Percentiles rank a stretch among this genome's conserved stretches.
Conservation (phyloP, 2,329 filamentous ascomycete species). For the Cladosporium colombiae region DNA sequence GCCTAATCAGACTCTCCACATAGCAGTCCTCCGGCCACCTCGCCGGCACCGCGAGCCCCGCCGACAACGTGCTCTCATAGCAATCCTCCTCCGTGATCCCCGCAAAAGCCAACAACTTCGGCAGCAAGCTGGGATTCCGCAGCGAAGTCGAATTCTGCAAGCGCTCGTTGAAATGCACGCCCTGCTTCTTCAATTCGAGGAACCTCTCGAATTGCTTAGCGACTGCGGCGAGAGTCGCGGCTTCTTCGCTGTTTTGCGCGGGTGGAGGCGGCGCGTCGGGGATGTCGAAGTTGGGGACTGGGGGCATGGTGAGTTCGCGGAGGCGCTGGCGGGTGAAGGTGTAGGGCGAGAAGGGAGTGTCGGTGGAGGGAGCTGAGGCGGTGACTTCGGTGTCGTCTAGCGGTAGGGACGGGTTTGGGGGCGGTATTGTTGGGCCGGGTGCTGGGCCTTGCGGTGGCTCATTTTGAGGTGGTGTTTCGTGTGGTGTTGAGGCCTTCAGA, state of each 20-base stretch:
- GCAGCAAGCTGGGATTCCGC: constrained; percentile 70
- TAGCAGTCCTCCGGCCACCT: constrained; percentile 47
- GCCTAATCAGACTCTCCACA: constrained; percentile 36
- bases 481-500: constrained; percentile 6
- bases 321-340: constrained; percentile 64
- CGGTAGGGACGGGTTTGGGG: background rate
- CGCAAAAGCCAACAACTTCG: constrained; percentile 72
- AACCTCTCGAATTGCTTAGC: constrained; percentile 73
- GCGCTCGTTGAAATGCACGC: constrained; percentile 76
- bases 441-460: constrained; percentile 19
- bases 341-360: constrained; percentile 61
- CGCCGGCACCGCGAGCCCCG: constrained; percentile 40
- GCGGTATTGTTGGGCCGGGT: constrained; percentile 5
- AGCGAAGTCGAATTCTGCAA: constrained; percentile 67
- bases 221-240: constrained; percentile 40
- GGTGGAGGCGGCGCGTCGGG: constrained; percentile 67
- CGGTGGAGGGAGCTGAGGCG: constrained; percentile 22
- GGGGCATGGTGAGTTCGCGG: constrained; percentile 72
- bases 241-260: constrained; percentile 36
- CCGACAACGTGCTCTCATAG: constrained; percentile 62
- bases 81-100: constrained; percentile 57
- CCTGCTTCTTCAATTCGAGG: constrained; percentile 72
- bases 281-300: constrained; percentile 71
- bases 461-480: background rate
- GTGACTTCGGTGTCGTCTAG: constrained; percentile 29